A percentile compares a stretch with the other conserved stretches of the same genome.
phyloP scores from a whole-genome alignment of 345 rosid genomes.

The Bruguiera parviflora region DNA sequence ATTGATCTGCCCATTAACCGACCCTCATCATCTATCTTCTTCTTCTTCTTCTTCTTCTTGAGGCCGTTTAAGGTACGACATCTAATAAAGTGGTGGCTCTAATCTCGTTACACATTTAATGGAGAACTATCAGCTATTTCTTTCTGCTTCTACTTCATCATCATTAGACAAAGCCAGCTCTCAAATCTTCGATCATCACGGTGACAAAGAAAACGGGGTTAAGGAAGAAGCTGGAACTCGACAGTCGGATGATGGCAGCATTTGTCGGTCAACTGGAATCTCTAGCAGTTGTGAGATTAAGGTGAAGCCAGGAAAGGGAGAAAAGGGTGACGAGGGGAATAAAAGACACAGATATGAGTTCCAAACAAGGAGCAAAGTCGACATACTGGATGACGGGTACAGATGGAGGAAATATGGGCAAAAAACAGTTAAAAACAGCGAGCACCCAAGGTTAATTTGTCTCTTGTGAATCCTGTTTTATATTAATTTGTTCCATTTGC shows the following conservation, averaged over 20 bases:
- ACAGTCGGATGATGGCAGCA: not conserved
- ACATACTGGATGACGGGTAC: constrained; percentile 6
- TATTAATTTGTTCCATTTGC: no score
- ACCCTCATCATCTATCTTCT: no score
- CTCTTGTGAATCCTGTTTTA: no score
- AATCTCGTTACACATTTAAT: not conserved
- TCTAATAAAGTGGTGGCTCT: not conserved
- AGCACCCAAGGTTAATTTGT: not conserved
- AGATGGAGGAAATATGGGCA: constrained; percentile 4
- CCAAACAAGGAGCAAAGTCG: constrained; percentile 3
- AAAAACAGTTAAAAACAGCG: constrained; percentile 1
- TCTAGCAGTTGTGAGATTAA: constrained; percentile 1
- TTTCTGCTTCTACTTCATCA: constrained; percentile 19
- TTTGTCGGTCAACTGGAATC: no score
- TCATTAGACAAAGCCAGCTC: constrained; percentile 6
- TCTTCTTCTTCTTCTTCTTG: no score
- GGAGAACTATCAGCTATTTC: constrained; percentile 23
- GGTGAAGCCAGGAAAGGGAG: constrained; percentile 14
- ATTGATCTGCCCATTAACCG: no score
- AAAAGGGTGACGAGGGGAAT: constrained; percentile 8
- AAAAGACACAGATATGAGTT: constrained; percentile 12
- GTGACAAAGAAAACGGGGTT: not conserved
- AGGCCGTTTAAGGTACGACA: no score
- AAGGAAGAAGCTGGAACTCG: not conserved
- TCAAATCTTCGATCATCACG: not conserved